These are phyloP conservation scores for Fraxinus americana DNA, from an alignment of 257 asterid species.

Conservation along the genomic window DNA sequence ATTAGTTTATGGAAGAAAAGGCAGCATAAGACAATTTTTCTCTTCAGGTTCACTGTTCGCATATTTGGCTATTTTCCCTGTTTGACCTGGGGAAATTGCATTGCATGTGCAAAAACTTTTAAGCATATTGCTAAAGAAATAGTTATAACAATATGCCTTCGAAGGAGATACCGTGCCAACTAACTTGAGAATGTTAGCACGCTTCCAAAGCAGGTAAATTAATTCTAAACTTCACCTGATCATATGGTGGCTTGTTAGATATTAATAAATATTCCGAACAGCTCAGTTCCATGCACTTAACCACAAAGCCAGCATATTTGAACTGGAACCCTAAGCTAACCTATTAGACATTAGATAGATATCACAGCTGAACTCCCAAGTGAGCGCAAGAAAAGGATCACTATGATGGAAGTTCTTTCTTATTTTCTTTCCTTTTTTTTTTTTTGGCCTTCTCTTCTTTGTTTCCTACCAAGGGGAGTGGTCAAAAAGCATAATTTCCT, in stretches of 20 bases:
- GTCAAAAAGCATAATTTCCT: not conserved
- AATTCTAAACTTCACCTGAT: not conserved
- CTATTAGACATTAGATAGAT: not conserved
- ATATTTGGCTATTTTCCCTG: not conserved
- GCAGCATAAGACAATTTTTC: not conserved
- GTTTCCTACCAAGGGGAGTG: not conserved
- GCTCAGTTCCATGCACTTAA: not conserved
- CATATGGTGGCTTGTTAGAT: not conserved
- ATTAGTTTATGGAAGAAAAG: not conserved
- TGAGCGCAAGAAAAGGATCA: not conserved
- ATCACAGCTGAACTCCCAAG: not conserved
- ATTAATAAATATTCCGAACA: not conserved
- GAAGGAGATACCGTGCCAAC: not conserved
- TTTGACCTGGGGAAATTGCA: not conserved
- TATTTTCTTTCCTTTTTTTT: no score
- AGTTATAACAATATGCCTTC: not conserved
- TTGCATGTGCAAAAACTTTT: not conserved
- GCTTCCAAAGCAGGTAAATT: not conserved
- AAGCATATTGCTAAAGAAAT: not conserved
- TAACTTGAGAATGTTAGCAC: not conserved
- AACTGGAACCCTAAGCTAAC: not conserved
- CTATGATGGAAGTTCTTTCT: not conserved
- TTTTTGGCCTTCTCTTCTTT: not conserved
- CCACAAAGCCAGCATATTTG: not conserved
- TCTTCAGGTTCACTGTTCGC: not conserved